phyloP scores from a whole-genome alignment of 2,329 filamentous ascomycete species.

The Ceratocystis alfenasii region DNA sequence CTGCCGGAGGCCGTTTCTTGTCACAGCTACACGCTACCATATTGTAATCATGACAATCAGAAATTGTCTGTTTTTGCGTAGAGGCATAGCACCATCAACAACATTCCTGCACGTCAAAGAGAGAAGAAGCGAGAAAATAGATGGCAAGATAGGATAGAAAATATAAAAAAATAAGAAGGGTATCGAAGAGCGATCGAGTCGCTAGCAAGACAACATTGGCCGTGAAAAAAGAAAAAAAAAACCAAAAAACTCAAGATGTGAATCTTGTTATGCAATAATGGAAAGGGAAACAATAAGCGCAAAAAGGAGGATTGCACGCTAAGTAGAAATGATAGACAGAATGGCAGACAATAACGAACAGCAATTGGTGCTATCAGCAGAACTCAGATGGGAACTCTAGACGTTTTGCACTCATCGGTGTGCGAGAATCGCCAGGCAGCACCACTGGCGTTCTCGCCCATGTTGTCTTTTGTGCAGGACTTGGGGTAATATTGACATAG shows the following conservation, averaged over 20 bases:
- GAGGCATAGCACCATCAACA: too few species aligned
- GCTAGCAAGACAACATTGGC: slow-evolving; percentile 2
- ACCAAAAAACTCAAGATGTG: neutral
- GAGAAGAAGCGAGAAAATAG: neutral
- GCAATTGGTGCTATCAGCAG: slow-evolving; percentile 15
- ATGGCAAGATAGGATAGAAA: neutral
- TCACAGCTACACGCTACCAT: neutral
- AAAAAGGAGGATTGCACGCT: neutral
- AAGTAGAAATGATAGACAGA: neutral
- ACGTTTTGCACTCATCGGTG: slow-evolving; percentile 20
- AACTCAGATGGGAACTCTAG: slow-evolving; percentile 21
- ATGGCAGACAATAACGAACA: slow-evolving; percentile 16
- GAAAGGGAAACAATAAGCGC: neutral
- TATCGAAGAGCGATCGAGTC: slow-evolving; percentile 21
- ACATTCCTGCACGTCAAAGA: neutral
- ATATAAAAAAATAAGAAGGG: slow-evolving; percentile 17
- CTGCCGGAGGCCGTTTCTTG: neutral
- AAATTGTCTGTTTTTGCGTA: neutral
- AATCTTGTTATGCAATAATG: neutral
- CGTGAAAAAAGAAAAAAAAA: slow-evolving; percentile 11
- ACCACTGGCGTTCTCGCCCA: slow-evolving; percentile 57
- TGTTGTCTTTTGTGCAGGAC: slow-evolving; percentile 67
- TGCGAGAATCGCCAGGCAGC: slow-evolving; percentile 47
- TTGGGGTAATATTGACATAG: slow-evolving; percentile 94
- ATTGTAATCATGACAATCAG: neutral